phyloP scores from a whole-genome alignment of 2,329 filamentous ascomycete species.

The Dothistroma pini region DNA sequence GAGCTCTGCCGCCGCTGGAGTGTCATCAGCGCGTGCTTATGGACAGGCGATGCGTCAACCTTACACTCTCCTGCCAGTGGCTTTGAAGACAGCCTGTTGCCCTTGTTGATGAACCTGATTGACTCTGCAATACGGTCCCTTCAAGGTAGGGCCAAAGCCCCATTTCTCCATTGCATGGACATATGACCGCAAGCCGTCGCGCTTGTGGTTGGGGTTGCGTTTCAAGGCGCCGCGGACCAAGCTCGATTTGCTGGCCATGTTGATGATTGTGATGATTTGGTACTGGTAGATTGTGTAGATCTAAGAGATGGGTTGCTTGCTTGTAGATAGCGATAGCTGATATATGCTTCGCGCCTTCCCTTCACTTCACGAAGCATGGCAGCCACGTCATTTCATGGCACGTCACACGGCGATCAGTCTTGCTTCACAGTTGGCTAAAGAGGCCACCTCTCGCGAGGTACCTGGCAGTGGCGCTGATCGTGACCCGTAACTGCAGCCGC shows the following conservation, averaged over 20 bases:
- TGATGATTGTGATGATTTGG: background rate
- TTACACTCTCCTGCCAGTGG: conserved; percentile 42
- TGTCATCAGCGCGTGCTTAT: background rate
- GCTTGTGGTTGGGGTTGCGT: conserved; percentile 29
- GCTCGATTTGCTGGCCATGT: conserved; percentile 6
- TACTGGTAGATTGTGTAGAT: background rate
- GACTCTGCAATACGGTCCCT: conserved; percentile 58
- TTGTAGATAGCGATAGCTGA: background rate
- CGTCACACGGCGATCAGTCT: conserved; percentile 1
- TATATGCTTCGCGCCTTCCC: background rate
- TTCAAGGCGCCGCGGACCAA: conserved; percentile 27
- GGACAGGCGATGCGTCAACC: background rate
- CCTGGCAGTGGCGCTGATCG: background rate
- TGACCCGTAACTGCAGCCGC: background rate
- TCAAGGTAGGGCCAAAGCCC: conserved; percentile 59
- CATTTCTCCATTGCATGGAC: conserved; percentile 28
- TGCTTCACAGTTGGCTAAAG: background rate
- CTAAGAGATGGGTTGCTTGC: background rate
- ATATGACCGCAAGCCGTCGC: conserved; percentile 33
- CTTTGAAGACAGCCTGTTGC: conserved; percentile 32
- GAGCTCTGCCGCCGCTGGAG: conserved; percentile 46
- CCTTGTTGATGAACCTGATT: conserved; percentile 49
- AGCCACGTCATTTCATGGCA: background rate
- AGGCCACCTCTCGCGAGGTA: background rate
- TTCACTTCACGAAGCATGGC: background rate